Evolutionary conservation across 768 basidiomycete genomes (phyloP).

Genomic region (Russula virescens): DNA sequence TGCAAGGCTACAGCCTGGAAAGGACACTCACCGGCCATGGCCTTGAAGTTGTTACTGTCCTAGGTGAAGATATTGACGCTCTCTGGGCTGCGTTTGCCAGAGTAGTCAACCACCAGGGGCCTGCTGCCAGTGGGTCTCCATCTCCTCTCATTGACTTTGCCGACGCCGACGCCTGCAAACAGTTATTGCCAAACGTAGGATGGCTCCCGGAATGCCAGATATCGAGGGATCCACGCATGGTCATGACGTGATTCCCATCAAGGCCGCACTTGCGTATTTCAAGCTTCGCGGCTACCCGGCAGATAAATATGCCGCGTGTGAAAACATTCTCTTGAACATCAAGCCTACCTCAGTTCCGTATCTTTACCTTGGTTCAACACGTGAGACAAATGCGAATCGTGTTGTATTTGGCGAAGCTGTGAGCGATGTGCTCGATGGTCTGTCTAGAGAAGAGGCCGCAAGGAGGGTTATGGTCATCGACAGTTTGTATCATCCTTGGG

Average conservation of each 20-base stretch:
- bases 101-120: constrained; percentile 58
- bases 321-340: constrained; percentile 56
- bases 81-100: constrained; percentile 64
- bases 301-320: constrained; percentile 32
- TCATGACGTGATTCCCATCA: constrained; percentile 82
- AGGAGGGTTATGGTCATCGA: constrained; percentile 86
- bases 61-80: constrained; percentile 76
- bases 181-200: constrained; percentile 62
- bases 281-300: constrained; percentile 51
- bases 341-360: constrained; percentile 52
- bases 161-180: neutral
- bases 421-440: constrained; percentile 64
- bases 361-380: constrained; percentile 62
- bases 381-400: constrained; percentile 74
- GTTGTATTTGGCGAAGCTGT: constrained; percentile 84
- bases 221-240: constrained; percentile 77
- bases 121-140: constrained; percentile 57
- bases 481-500: constrained; percentile 40
- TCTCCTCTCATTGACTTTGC: neutral
- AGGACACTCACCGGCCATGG: constrained; percentile 80
- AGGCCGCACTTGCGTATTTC: constrained; percentile 73
- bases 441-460: constrained; percentile 70
- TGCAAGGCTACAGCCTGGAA: constrained; percentile 66
- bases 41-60: constrained; percentile 62
- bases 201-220: constrained; percentile 46